These are phyloP conservation scores for Ormosia emarginata DNA, from an alignment of 306 rosid genomes.

Conservation along the genomic window DNA sequence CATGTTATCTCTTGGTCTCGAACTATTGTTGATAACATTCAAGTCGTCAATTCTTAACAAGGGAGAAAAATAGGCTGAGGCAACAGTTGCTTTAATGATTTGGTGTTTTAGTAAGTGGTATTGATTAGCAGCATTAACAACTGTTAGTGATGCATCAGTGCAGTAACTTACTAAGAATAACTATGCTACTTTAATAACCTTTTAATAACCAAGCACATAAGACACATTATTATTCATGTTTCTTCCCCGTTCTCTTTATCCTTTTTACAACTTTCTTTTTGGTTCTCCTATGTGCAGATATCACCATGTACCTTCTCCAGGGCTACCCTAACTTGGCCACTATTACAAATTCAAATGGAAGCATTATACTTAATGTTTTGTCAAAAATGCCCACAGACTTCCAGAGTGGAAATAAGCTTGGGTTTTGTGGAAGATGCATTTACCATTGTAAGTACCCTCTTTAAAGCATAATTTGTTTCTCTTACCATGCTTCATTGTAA, in stretches of 20 bases:
- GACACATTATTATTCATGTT: neutral
- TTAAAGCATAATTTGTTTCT: neutral
- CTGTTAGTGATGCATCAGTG: neutral
- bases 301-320: constrained; percentile 35
- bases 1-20: neutral
- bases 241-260: neutral
- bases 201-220: neutral
- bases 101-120: neutral
- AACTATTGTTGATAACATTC: neutral
- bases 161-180: neutral
- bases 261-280: neutral
- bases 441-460: constrained; percentile 31
- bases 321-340: constrained; percentile 35
- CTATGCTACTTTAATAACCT: neutral
- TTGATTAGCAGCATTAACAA: neutral
- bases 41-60: neutral
- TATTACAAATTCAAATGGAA: constrained; percentile 32
- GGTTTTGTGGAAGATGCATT: constrained; percentile 40
- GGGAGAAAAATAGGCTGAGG: neutral
- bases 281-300: constrained; percentile 29
- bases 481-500: constrained; percentile 19
- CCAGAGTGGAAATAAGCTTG: constrained; percentile 50
- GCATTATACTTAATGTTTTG: constrained; percentile 38
- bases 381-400: constrained; percentile 46
- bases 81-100: neutral